phyloP scores from a whole-genome alignment of 768 basidiomycete species.

The Saitozyma sp. region DNA sequence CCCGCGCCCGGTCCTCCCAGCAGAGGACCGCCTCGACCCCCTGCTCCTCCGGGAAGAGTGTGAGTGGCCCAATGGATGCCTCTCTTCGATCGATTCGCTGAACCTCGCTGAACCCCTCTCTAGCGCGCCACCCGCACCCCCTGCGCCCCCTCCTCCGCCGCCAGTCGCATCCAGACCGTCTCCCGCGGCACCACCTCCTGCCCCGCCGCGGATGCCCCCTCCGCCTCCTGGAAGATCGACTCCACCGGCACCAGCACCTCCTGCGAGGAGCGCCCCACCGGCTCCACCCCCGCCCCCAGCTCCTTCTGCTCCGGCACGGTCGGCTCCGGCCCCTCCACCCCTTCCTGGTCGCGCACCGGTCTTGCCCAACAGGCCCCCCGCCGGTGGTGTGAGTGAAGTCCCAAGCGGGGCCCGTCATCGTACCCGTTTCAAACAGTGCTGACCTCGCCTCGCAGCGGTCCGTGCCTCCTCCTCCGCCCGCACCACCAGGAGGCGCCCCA shows the following conservation, averaged over 20 bases:
- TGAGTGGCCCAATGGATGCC: neutral
- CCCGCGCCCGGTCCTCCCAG: constrained; percentile 18
- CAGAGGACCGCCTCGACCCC: constrained; percentile 20
- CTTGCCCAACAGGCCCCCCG: constrained; percentile 10
- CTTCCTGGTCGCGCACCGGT: constrained; percentile 29
- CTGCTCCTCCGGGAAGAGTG: constrained; percentile 34
- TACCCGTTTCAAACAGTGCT: constrained; percentile 47
- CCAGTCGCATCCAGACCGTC: constrained; percentile 36
- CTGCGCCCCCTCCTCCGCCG: constrained; percentile 30
- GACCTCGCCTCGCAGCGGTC: constrained; percentile 25
- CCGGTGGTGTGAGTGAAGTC: constrained; percentile 3
- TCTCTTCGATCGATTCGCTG: no score
- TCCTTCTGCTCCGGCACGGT: constrained; percentile 22
- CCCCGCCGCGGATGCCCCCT: constrained; percentile 34
- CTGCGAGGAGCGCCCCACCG: constrained; percentile 36
- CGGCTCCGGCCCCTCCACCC: constrained; percentile 35
- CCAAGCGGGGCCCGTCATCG: neutral
- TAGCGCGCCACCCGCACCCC: constrained; percentile 29
- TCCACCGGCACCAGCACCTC: constrained; percentile 42
- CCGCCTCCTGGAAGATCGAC: constrained; percentile 29
- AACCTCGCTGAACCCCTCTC: neutral
- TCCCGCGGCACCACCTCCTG: constrained; percentile 28
- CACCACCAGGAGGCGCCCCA: constrained; percentile 13
- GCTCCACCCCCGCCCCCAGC: constrained; percentile 26
- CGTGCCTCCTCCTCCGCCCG: constrained; percentile 28